A percentile compares a stretch with the other conserved stretches of the same genome.
Conservation (phyloP, 2,329 filamentous ascomycete species). For the Ophiostoma triangulosporum region DNA sequence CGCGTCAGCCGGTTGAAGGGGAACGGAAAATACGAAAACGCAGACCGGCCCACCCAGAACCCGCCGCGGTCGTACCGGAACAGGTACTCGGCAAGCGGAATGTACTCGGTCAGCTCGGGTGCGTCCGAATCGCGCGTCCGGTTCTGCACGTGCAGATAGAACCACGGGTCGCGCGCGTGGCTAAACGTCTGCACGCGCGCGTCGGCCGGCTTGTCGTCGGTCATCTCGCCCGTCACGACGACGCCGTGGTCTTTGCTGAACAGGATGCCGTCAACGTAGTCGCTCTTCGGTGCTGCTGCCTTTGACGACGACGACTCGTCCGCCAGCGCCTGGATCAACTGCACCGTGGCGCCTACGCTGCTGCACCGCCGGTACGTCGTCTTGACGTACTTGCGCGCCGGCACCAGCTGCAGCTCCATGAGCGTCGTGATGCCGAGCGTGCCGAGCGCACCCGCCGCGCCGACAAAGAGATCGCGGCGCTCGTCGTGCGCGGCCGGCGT, state of each 20-base stretch:
- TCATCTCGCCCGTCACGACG: slow-evolving; percentile 51
- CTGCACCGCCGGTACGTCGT: slow-evolving; percentile 45
- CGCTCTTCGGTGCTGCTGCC: slow-evolving; percentile 17
- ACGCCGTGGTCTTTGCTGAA: slow-evolving; percentile 49
- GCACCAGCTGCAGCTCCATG: slow-evolving; percentile 48
- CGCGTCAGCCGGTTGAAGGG: slow-evolving; percentile 54
- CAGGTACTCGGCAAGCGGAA: slow-evolving; percentile 59
- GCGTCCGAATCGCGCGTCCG: slow-evolving; percentile 20
- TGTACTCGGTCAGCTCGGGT: slow-evolving; percentile 32
- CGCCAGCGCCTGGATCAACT: slow-evolving; percentile 26
- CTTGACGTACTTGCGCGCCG: slow-evolving; percentile 47
- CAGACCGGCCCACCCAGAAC: slow-evolving; percentile 57
- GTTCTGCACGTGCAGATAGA: slow-evolving; percentile 55
- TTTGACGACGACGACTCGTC: neutral
- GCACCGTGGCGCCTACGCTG: slow-evolving; percentile 34
- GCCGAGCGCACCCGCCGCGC: slow-evolving; percentile 53
- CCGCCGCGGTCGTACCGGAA: slow-evolving; percentile 65
- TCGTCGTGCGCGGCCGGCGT: slow-evolving; percentile 18
- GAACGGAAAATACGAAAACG: slow-evolving; percentile 52
- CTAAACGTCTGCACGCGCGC: slow-evolving; percentile 37
- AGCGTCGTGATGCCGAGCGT: slow-evolving; percentile 55
- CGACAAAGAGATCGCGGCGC: slow-evolving; percentile 46
- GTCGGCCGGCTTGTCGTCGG: slow-evolving; percentile 32
- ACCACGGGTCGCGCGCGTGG: slow-evolving; percentile 57
- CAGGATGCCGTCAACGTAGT: slow-evolving; percentile 64